phyloP scores from a whole-genome alignment of 2,329 filamentous ascomycete genomes.

The Aspergillus persii region DNA sequence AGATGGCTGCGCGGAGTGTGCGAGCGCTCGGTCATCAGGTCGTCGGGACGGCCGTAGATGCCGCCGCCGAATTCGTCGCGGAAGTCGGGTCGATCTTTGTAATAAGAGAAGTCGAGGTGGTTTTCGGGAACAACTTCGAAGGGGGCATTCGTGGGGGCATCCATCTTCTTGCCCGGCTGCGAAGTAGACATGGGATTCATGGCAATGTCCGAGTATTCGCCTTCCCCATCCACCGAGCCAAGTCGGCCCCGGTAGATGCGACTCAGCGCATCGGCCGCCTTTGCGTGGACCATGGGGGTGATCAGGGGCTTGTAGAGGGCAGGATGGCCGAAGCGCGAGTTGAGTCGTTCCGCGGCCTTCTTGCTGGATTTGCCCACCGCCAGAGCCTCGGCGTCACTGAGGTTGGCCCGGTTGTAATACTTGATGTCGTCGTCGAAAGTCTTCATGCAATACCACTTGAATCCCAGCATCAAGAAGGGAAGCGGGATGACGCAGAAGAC shows the following conservation, averaged over 20 bases:
- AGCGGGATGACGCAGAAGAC: conserved; percentile 71
- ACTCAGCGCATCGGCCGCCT: conserved; percentile 81
- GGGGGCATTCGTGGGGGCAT: conserved; percentile 54
- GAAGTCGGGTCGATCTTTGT: conserved; percentile 87
- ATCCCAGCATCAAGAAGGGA: conserved; percentile 72
- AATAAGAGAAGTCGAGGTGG: conserved; percentile 86
- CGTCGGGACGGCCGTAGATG: conserved; percentile 46
- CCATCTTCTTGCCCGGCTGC: conserved; percentile 54
- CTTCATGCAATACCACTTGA: conserved; percentile 80
- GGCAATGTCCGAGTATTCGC: conserved; percentile 69
- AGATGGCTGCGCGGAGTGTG: conserved; percentile 41
- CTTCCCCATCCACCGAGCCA: conserved; percentile 44
- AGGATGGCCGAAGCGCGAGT: conserved; percentile 83
- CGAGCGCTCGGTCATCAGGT: conserved; percentile 46
- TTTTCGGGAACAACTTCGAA: conserved; percentile 89
- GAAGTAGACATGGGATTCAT: conserved; percentile 72
- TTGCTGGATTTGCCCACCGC: conserved; percentile 36
- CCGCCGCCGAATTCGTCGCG: conserved; percentile 81
- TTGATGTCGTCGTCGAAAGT: conserved; percentile 76
- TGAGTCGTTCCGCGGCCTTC: conserved; percentile 60
- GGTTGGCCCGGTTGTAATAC: conserved; percentile 70
- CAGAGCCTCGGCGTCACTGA: conserved; percentile 50
- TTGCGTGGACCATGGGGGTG: conserved; percentile 93
- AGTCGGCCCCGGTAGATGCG: conserved; percentile 81
- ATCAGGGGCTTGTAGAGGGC: conserved; percentile 85